Evolutionary conservation across 352 stramenopile species (phyloP).

Genomic region (Globisporangium cederbergense): DNA sequence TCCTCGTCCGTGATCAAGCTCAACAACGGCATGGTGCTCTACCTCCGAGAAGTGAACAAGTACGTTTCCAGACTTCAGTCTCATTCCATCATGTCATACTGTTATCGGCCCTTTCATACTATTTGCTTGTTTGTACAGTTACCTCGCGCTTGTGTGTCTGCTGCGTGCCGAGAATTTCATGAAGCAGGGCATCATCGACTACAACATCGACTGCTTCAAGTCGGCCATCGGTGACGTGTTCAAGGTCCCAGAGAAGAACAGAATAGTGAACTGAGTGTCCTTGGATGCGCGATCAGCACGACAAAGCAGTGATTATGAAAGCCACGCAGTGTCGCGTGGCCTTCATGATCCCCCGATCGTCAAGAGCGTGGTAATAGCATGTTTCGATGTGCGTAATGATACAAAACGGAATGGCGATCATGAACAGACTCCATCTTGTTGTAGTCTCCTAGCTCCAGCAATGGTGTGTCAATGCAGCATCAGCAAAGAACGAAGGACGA

Average conservation of each 20-base stretch:
- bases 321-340: background rate
- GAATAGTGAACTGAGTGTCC: constrained; percentile 31
- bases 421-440: background rate
- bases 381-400: background rate
- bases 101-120: constrained; percentile 10
- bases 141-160: constrained; percentile 98
- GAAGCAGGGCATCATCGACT: constrained; percentile 98
- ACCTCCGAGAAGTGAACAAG: constrained; percentile 93
- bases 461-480: background rate
- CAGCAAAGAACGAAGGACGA: background rate
- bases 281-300: background rate
- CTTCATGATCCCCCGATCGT: background rate
- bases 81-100: background rate
- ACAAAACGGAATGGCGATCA: constrained; percentile 2
- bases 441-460: background rate
- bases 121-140: constrained; percentile 32
- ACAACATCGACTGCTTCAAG: constrained; percentile 99
- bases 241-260: constrained; percentile 59
- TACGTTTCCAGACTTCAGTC: constrained; percentile 21
- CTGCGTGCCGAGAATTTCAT: constrained; percentile 96
- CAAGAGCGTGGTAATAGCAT: background rate
- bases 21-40: constrained; percentile 97
- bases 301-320: background rate
- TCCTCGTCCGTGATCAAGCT: constrained; percentile 97
- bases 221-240: constrained; percentile 89